Percentiles rank a stretch among this genome's conserved stretches.
Conservation (phyloP, 192 early-diverging fungal species). For the Mortierella alpina region DNA sequence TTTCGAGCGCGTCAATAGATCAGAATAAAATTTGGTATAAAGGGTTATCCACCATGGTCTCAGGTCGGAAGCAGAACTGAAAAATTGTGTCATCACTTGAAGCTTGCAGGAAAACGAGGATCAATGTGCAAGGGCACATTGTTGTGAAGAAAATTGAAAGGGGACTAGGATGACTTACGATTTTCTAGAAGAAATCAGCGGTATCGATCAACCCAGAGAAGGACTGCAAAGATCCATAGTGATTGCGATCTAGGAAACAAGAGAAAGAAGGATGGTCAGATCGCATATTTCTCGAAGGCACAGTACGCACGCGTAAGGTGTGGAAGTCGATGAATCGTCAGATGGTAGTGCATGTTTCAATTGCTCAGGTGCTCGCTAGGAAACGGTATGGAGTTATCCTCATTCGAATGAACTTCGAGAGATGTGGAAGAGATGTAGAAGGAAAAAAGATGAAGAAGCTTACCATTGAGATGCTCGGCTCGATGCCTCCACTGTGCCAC, state of each 20-base stretch:
- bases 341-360: constrained; percentile 59
- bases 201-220: not conserved
- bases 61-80: constrained; percentile 58
- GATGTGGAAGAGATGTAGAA: not conserved
- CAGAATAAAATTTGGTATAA: constrained; percentile 51
- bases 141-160: not conserved
- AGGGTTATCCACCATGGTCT: constrained; percentile 52
- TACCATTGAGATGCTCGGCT: no score
- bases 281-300: not conserved
- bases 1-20: constrained; percentile 20
- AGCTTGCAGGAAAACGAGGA: not conserved
- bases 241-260: not conserved
- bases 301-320: not conserved
- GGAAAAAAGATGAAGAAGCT: no score
- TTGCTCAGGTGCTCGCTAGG: constrained; percentile 58
- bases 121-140: not conserved
- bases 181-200: not conserved
- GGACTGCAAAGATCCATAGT: not conserved
- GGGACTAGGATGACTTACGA: not conserved
- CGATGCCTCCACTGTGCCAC: no score
- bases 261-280: not conserved
- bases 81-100: constrained; percentile 51
- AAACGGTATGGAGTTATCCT: constrained; percentile 57
- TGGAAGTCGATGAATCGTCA: constrained; percentile 49
- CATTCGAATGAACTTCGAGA: constrained; percentile 41